Evolutionary conservation across 352 stramenopile genomes (phyloP).

Genomic region (Pythium insidiosum): DNA sequence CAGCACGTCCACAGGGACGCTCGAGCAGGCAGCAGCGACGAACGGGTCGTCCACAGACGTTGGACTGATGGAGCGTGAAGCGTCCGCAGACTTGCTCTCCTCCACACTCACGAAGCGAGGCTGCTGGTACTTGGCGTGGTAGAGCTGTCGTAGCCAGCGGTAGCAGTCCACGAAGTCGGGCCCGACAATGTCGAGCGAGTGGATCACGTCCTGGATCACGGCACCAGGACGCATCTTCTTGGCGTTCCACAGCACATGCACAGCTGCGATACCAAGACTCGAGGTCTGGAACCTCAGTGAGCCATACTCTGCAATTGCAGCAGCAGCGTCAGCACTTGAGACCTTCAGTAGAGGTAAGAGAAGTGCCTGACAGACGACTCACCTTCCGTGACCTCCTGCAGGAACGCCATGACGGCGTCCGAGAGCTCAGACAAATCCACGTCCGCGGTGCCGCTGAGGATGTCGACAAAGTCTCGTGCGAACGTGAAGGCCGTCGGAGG

Average conservation of each 20-base stretch:
- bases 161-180: slow-evolving; percentile 26
- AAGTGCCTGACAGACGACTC: too few relatives aligned
- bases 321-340: too few relatives aligned
- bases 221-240: slow-evolving; percentile 17
- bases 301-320: slow-evolving; percentile 19
- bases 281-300: slow-evolving; percentile 28
- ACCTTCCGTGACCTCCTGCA: slow-evolving; percentile 16
- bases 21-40: not conserved
- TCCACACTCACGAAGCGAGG: slow-evolving; percentile 30
- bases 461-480: slow-evolving; percentile 27
- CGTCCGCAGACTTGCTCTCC: slow-evolving; percentile 20
- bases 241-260: slow-evolving; percentile 30
- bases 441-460: slow-evolving; percentile 10
- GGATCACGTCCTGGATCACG: slow-evolving; percentile 22
- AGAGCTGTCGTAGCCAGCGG: slow-evolving; percentile 22
- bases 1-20: not conserved
- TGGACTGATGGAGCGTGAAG: slow-evolving; percentile 26
- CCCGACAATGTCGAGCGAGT: slow-evolving; percentile 9
- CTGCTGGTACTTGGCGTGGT: slow-evolving; percentile 11
- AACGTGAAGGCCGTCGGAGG: slow-evolving; percentile 32
- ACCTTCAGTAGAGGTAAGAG: too few relatives aligned
- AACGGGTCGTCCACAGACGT: slow-evolving; percentile 24
- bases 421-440: slow-evolving; percentile 13
- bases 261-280: slow-evolving; percentile 25
- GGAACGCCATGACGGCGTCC: slow-evolving; percentile 16